Evolutionary conservation across 352 stramenopile genomes (phyloP).

Genomic region (Globisporangium nunn): DNA sequence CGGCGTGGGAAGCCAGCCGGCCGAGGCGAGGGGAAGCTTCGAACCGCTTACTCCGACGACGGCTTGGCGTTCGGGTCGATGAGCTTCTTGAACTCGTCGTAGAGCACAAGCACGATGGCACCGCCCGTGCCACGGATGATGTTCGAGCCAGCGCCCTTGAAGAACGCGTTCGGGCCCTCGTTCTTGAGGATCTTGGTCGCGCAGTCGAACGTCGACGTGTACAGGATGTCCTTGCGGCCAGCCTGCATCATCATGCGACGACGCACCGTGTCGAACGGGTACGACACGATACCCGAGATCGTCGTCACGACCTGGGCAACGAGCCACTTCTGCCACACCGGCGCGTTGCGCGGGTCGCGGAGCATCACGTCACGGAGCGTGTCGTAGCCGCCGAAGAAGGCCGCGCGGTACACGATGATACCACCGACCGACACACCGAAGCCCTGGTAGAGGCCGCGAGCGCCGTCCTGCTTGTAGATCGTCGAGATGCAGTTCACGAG

Average conservation of each 20-base stretch:
- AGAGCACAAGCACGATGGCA: slow-evolving; percentile 98
- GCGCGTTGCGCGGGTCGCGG: slow-evolving; percentile 77
- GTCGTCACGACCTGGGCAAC: slow-evolving; percentile 90
- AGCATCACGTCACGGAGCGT: slow-evolving; percentile 90
- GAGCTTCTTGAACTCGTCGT: slow-evolving; percentile 98
- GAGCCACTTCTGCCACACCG: slow-evolving; percentile 88
- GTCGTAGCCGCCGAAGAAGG: slow-evolving; percentile 98
- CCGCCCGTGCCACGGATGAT: slow-evolving; percentile 97
- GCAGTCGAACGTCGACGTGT: slow-evolving; percentile 96
- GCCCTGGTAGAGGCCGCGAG: slow-evolving; percentile 96
- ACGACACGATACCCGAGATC: slow-evolving; percentile 90
- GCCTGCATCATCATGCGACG: slow-evolving; percentile 97
- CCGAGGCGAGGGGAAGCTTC: background rate
- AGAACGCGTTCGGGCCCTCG: slow-evolving; percentile 94
- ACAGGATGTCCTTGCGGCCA: slow-evolving; percentile 95
- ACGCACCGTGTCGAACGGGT: slow-evolving; percentile 95
- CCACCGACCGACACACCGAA: slow-evolving; percentile 97
- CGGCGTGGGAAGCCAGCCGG: background rate
- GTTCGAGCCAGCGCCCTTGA: slow-evolving; percentile 99
- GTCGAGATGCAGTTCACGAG: slow-evolving; percentile 96
- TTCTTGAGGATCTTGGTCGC: slow-evolving; percentile 96
- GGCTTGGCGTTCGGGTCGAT: slow-evolving; percentile 53
- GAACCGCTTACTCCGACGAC: slow-evolving; percentile 37
- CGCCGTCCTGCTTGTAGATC: slow-evolving; percentile 90
- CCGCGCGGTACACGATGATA: slow-evolving; percentile 98